Evolutionary conservation across 2,329 filamentous ascomycete genomes (phyloP).

Genomic region (Ascochyta clinopodiicola): DNA sequence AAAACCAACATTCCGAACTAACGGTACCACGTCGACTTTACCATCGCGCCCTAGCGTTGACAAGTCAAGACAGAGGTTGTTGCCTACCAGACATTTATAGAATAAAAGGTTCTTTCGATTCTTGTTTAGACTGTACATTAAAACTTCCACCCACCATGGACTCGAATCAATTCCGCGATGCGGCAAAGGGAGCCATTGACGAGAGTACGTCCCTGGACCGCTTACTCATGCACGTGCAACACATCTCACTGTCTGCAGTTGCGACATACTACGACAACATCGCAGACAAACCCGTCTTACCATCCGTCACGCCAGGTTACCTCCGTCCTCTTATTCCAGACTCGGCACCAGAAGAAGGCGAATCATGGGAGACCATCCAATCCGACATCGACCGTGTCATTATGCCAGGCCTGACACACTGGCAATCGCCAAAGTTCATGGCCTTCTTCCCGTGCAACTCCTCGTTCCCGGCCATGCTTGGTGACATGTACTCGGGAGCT

Average conservation of each 20-base stretch:
- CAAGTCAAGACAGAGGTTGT: neutral
- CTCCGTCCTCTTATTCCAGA: slow-evolving; percentile 78
- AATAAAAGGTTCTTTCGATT: neutral
- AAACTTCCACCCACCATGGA: slow-evolving; percentile 65
- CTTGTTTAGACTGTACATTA: neutral
- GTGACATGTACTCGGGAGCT: slow-evolving; percentile 88
- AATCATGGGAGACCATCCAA: slow-evolving; percentile 80
- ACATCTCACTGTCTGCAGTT: slow-evolving; percentile 59
- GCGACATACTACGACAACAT: slow-evolving; percentile 83
- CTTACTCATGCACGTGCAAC: neutral
- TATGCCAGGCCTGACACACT: slow-evolving; percentile 90
- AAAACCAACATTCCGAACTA: neutral
- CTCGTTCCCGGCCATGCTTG: slow-evolving; percentile 84
- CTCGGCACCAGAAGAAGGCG: slow-evolving; percentile 69
- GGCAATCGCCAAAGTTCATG: slow-evolving; percentile 92
- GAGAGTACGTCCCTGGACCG: slow-evolving; percentile 65
- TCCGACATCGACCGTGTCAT: slow-evolving; percentile 85
- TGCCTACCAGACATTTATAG: neutral
- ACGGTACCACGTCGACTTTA: neutral
- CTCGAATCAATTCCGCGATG: slow-evolving; percentile 75
- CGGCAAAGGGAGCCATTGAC: slow-evolving; percentile 79
- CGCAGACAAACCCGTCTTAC: slow-evolving; percentile 72
- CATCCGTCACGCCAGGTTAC: slow-evolving; percentile 83
- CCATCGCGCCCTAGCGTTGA: slow-evolving; percentile 5
- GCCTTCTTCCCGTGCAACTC: slow-evolving; percentile 89